Conservation (phyloP, 306 rosid species). For the Inga laurina region DNA sequence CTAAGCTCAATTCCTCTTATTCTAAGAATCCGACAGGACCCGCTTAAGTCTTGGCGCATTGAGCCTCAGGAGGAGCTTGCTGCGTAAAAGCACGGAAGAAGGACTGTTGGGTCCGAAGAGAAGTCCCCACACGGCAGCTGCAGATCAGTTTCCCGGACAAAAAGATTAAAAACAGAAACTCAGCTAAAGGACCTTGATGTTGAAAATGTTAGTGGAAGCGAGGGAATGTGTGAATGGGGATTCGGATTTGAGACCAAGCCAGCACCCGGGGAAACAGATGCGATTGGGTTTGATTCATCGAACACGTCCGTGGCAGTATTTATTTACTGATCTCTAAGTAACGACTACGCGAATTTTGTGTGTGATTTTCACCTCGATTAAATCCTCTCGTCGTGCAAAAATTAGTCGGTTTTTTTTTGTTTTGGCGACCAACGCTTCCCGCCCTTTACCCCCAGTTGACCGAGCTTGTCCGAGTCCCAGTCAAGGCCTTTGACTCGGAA, state of each 20-base stretch:
- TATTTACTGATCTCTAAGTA: background rate
- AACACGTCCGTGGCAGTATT: background rate
- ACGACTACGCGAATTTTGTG: background rate
- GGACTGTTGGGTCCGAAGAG: background rate
- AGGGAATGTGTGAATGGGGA: constrained; percentile 22
- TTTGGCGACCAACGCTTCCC: background rate
- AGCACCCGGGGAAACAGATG: background rate
- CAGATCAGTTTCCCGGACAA: constrained; percentile 38
- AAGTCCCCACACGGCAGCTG: constrained; percentile 59
- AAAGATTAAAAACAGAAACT: background rate
- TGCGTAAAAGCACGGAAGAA: constrained; percentile 5
- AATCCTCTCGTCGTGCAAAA: background rate
- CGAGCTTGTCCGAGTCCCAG: background rate
- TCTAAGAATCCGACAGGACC: constrained; percentile 17
- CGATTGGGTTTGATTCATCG: background rate
- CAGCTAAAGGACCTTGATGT: background rate
- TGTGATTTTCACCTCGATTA: background rate
- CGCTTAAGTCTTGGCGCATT: constrained; percentile 5
- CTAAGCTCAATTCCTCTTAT: constrained; percentile 1
- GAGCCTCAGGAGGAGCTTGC: constrained; percentile 25
- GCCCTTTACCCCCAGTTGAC: constrained; percentile 8
- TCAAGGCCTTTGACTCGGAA: background rate
- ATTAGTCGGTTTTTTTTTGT: background rate
- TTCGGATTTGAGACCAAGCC: constrained; percentile 20
- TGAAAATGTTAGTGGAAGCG: background rate